Percentiles rank a stretch among this genome's conserved stretches.
Conservation (phyloP, 192 early-diverging fungal genomes). For the Paraglomus occultum region DNA sequence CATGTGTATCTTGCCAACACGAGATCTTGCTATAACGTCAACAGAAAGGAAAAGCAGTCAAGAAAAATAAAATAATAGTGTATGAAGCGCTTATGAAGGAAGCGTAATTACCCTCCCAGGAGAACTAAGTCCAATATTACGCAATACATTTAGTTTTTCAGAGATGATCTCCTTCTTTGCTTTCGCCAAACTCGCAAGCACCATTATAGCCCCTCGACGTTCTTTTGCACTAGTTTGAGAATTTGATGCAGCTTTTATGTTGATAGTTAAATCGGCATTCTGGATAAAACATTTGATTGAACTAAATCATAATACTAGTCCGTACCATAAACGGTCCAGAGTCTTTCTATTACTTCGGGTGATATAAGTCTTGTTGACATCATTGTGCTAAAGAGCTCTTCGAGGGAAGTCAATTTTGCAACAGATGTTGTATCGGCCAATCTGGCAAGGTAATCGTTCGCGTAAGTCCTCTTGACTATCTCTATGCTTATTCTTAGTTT, state of each 20-base stretch:
- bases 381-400: constrained; percentile 83
- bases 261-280: not conserved
- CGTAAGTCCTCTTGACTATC: not conserved
- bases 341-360: constrained; percentile 64
- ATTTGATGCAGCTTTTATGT: constrained; percentile 25
- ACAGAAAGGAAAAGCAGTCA: not conserved
- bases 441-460: constrained; percentile 41
- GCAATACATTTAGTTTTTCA: constrained; percentile 81
- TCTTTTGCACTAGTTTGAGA: constrained; percentile 64
- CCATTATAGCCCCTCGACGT: constrained; percentile 86
- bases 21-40: constrained; percentile 63
- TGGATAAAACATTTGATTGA: not conserved
- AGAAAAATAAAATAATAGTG: not conserved
- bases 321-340: constrained; percentile 81
- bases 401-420: constrained; percentile 93
- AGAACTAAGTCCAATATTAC: constrained; percentile 83
- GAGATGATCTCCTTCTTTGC: constrained; percentile 77
- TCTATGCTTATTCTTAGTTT: constrained; percentile 1
- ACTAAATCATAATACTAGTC: not conserved
- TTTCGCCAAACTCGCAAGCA: constrained; percentile 93
- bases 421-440: constrained; percentile 84
- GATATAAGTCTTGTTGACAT: constrained; percentile 66
- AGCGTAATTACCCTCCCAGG: constrained; percentile 60
- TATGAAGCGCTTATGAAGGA: not conserved
- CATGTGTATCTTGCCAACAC: constrained; percentile 87